Evolutionary conservation across 2,329 filamentous ascomycete species (phyloP).

Genomic region (Penicillium sp.): DNA sequence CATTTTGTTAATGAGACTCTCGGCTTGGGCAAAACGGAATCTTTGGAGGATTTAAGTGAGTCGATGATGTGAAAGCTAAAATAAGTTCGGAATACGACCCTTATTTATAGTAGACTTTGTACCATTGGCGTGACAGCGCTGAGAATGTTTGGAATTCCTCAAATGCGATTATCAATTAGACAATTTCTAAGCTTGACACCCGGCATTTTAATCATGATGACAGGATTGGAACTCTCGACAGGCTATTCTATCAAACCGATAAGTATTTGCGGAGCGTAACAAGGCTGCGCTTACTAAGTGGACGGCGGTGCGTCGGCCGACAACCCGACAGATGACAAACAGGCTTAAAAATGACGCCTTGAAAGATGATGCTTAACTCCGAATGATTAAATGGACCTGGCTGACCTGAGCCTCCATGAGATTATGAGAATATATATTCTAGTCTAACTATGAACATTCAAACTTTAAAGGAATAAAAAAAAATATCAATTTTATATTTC

Average conservation of each 20-base stretch:
- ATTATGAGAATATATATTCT: too few relatives aligned
- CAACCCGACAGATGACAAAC: neutral
- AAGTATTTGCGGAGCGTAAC: neutral
- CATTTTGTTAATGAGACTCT: neutral
- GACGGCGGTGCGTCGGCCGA: neutral
- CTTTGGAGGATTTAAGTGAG: too few relatives aligned
- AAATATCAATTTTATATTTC: too few relatives aligned
- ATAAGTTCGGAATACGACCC: neutral
- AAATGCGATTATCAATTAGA: neutral
- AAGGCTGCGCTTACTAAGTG: neutral
- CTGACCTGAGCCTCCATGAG: too few relatives aligned
- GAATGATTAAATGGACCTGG: too few relatives aligned
- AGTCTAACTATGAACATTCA: too few relatives aligned
- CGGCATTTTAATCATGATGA: neutral
- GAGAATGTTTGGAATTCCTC: too few relatives aligned
- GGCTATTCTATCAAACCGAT: neutral
- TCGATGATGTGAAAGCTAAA: too few relatives aligned
- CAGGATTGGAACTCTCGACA: neutral
- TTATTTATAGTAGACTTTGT: neutral
- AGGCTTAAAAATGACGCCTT: neutral
- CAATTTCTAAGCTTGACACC: neutral
- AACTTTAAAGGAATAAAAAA: too few relatives aligned
- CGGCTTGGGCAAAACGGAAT: neutral
- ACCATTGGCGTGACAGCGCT: neutral
- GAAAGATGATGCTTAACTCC: neutral